These are phyloP conservation scores for Hemisphaericaspora xylofermentans DNA, from an alignment of 1,139 yeast species.

Conservation along the genomic window DNA sequence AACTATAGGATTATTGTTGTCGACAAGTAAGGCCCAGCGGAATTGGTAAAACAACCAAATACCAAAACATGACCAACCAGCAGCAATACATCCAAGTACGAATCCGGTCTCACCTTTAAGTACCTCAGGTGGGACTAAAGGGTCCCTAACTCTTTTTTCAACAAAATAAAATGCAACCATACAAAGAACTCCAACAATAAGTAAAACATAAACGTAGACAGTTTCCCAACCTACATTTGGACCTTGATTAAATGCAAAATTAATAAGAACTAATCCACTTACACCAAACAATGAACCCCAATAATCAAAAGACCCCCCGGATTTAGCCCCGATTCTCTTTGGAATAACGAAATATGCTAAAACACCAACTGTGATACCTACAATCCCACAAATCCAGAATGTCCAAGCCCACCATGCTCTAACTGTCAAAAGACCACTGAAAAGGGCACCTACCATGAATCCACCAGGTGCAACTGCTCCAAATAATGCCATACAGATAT, in stretches of 20 bases:
- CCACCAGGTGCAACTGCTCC: constrained; percentile 65
- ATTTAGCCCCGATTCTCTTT: constrained; percentile 24
- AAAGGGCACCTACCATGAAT: constrained; percentile 49
- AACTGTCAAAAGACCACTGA: constrained; percentile 44
- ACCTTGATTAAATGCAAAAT: constrained; percentile 62
- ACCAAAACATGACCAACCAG: constrained; percentile 65
- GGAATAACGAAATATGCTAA: constrained; percentile 46
- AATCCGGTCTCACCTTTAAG: constrained; percentile 43
- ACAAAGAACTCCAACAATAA: constrained; percentile 46
- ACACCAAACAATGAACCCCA: constrained; percentile 49
- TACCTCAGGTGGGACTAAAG: constrained; percentile 46
- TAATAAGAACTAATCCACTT: constrained; percentile 47
- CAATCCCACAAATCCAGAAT: constrained; percentile 48
- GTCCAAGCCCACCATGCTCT: constrained; percentile 58
- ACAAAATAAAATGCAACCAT: constrained; percentile 35
- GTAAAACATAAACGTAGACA: constrained; percentile 48
- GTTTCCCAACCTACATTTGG: constrained; percentile 58
- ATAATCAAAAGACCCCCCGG: constrained; percentile 41
- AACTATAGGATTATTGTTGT: constrained; percentile 31
- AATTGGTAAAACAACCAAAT: constrained; percentile 52
- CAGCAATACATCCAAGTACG: constrained; percentile 49
- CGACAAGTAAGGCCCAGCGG: constrained; percentile 34
- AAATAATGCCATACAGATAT: constrained; percentile 46
- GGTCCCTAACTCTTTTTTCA: constrained; percentile 38
- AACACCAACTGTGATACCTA: constrained; percentile 27